Base-by-base conservation (phyloP, 768 basidiomycete species). In the Lentinula lateritia region DNA sequence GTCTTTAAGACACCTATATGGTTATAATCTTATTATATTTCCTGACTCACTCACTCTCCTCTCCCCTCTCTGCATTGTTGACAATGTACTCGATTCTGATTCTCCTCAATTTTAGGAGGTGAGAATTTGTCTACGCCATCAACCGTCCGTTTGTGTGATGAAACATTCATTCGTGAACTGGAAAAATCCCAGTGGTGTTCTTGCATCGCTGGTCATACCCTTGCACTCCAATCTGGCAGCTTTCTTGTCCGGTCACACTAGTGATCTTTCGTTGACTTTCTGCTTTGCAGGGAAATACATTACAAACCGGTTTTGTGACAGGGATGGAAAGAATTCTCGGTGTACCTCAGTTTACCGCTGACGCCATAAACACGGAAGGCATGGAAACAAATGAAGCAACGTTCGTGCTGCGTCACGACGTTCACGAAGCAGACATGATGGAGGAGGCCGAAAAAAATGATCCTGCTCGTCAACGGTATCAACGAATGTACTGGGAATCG, bases 1-100 rank as follows among this genome's bases (percentile, higher is more conserved):
- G 92, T 95, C 92, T 93, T 93, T 73, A 88, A 92, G 92, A 92
- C 88, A 68, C 64, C 64, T 64, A 72, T 75, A 83, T 91, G 90
- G 89, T 92, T 91, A 84, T 76, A 84, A 70, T 66, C 67, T 63
- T 20, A 58, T 58, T 42, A 48, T 63, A 56, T 55, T 38, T 48
- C 57, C 15, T 65, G 59, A 62, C 35, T 60, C 38, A 60, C 32
- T 45, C 52, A 55, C 59, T 62, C 18, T 48, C 41, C 62, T 56
- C 57, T 67, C 6, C 39, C 12, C 20, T 16, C 45, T 5, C 46
- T 16, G 3, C 3, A 28, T 28, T 28, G 28, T 28, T 10, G 38
- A 10, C 28, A 34, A 28, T 34, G 7, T 4, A 58, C 7, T 10
- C 7, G 20, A 42, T 43, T 35, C 34, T 28, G 13, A 18, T 45